phyloP scores from a whole-genome alignment of 2,329 filamentous ascomycete genomes.

The Didymella arachidicola region DNA sequence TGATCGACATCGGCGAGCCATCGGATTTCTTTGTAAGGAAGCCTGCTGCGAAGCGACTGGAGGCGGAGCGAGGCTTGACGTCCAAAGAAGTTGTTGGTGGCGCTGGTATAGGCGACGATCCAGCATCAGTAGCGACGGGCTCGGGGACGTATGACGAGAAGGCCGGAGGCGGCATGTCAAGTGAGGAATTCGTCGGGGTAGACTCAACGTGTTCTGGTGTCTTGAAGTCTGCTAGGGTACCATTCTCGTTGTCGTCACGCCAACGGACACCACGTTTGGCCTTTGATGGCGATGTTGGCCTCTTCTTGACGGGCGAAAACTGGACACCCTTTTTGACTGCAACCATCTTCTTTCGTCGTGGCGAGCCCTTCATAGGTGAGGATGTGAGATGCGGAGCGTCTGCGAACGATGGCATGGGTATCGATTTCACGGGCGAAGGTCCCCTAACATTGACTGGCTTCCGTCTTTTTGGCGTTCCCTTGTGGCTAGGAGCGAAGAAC shows the following conservation, averaged over 20 bases:
- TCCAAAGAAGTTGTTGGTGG: slow-evolving; percentile 67
- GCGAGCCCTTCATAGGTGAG: slow-evolving; percentile 78
- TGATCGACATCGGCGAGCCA: slow-evolving; percentile 69
- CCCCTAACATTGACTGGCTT: slow-evolving; percentile 59
- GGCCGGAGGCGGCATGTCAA: slow-evolving; percentile 62
- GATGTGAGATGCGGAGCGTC: slow-evolving; percentile 53
- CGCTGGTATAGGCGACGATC: slow-evolving; percentile 65
- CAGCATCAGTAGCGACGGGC: slow-evolving; percentile 41
- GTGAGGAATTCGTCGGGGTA: slow-evolving; percentile 64
- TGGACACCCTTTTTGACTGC: slow-evolving; percentile 73
- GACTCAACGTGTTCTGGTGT: slow-evolving; percentile 76
- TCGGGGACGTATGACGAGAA: slow-evolving; percentile 51
- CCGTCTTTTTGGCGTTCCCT: slow-evolving; percentile 78
- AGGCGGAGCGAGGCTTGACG: slow-evolving; percentile 58
- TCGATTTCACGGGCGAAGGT: slow-evolving; percentile 57
- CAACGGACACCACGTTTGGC: slow-evolving; percentile 83
- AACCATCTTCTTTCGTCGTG: slow-evolving; percentile 75
- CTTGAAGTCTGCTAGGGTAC: slow-evolving; percentile 86
- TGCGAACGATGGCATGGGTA: slow-evolving; percentile 40
- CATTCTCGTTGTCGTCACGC: slow-evolving; percentile 89
- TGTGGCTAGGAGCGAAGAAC: slow-evolving; percentile 72
- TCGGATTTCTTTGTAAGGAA: slow-evolving; percentile 75
- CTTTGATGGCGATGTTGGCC: slow-evolving; percentile 61
- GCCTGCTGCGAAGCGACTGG: slow-evolving; percentile 84
- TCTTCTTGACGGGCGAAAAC: slow-evolving; percentile 84